A percentile compares a stretch with the other conserved stretches of the same genome.
phyloP scores from a whole-genome alignment of 306 rosid species.

The Amphicarpaea edgeworthii region DNA sequence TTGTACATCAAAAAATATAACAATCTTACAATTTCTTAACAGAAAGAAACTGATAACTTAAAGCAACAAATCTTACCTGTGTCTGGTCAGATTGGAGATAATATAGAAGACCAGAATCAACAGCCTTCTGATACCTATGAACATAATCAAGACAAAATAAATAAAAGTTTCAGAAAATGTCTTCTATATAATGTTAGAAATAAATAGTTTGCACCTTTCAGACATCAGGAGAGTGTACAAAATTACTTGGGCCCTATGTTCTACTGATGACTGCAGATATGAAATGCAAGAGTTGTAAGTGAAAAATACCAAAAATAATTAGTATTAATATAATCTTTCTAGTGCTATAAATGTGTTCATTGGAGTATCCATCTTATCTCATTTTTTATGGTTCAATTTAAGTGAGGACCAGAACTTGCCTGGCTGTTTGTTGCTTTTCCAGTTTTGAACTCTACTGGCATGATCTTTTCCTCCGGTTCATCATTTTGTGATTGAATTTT shows the following conservation, averaged over 20 bases:
- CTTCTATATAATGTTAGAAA: constrained; percentile 16
- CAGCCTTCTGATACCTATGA: constrained; percentile 72
- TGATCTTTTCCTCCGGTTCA: constrained; percentile 59
- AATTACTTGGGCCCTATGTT: constrained; percentile 92
- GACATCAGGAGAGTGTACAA: constrained; percentile 92
- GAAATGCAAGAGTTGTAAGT: constrained; percentile 40
- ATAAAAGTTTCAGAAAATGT: constrained; percentile 19
- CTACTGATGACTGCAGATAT: constrained; percentile 75
- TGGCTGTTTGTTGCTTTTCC: constrained; percentile 77
- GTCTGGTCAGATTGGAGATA: constrained; percentile 90
- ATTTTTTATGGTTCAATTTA: constrained; percentile 28
- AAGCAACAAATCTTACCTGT: constrained; percentile 57
- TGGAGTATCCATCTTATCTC: constrained; percentile 38
- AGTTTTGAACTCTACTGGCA: constrained; percentile 95
- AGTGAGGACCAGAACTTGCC: constrained; percentile 61
- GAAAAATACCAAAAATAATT: constrained; percentile 34
- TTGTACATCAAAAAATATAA: constrained; percentile 34
- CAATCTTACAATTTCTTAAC: constrained; percentile 32
- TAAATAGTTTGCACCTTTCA: constrained; percentile 67
- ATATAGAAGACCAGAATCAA: constrained; percentile 87
- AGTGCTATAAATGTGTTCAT: neutral
- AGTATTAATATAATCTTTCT: neutral
- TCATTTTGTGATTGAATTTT: constrained; percentile 53
- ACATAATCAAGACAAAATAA: constrained; percentile 36
- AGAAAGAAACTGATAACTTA: constrained; percentile 28